Evolutionary conservation across 306 rosid genomes (phyloP), one percentile per base, ranked within the genome.

Genomic region (Amphicarpaea edgeworthii): DNA sequence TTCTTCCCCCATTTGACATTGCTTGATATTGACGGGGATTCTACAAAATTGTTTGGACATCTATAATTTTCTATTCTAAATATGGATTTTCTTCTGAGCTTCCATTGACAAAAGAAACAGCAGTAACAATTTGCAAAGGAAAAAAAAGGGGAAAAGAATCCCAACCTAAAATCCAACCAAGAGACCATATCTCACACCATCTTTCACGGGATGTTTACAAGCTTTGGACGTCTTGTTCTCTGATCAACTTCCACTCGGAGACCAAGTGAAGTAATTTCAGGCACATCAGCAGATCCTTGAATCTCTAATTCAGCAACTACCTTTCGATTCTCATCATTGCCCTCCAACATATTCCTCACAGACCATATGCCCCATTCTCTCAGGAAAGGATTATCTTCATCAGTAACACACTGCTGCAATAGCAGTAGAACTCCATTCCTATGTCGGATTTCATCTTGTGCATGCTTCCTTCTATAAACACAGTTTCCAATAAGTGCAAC

Each of bases 281-380:
- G 97, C 76, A 83, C 66, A 74, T 92, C 88, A 70, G 92, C 74
- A 43, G 96, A 76, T 19, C 91, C 87, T 68, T 87, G 90, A 55
- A 90, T 72, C 87, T 90, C 88, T 79, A 90, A 75, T 70, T 92
- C 90, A 50, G 90, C 75, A 76, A 95, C 93, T 8, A 72, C 85
- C 83, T 17, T 86, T 75, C 88, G 86, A 63, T 95, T 92, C 83
- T 94, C 97, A 64, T 79, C 70, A 50, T 89, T 92, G 5, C 85
- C 88, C 79, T 90, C 93, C 71, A 95, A 77, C 81, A 92, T 54
- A 76, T 92, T 90, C 87, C 96, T 92, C 63, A 86, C 84, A 20
- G 77, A 81, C 92, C 96, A 92, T 80, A 89, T 83, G 49, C 93
- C 96, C 93, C 98, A 90, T 79, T 95, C 97, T 84, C 96, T 95